Base-by-base conservation (phyloP, 495 filamentous ascomycete species). In the Parmelia sp. region DNA sequence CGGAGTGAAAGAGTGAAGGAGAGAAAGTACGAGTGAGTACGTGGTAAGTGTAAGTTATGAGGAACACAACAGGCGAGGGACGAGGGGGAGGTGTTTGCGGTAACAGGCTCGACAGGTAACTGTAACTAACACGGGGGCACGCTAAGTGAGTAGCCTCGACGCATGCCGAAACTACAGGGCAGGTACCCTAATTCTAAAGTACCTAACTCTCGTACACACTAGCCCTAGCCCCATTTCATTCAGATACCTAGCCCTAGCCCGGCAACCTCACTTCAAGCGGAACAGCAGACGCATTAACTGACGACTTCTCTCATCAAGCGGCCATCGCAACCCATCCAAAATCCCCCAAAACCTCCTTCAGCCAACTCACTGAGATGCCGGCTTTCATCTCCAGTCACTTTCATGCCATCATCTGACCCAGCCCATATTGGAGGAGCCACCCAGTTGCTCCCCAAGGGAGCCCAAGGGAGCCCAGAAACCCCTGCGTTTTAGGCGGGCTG, bases 301-400 rank as follows among this genome's bases (percentile, higher is more conserved):
- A 65, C 61, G 58, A 64, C 60, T 62, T 64, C 60, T 39, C 40
- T 63, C 71, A 68, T 71, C 71, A 65, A 65, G 36, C 49, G 33
- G 37, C 45, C 60, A 61, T 36, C 33, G 35, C 33, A 31, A 40
- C 39, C 71, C 73, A 81, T 81, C 79, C 35, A 33, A 60, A 59
- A 64, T 49, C 40, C n/a, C 40, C 40, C 42, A 56, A 64, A 64
- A 37, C 4, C 12, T 25, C 27, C 8, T 29, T 36, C 23, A 15
- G 23, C 1, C 56, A 64, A 58, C 63, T 63, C 53, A 42, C 19
- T 35, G 47, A 51, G 10, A 57, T 63, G 36, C 55, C 49, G 60
- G 39, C 55, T 65, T 44, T 64, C 58, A 40, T 35, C 49, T 57
- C 9, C 63, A 47, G 35, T 57, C 58, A 64, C 11, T 68, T 65